Conservation (phyloP, 805 yeast genomes). For the Candida berthetii region DNA sequence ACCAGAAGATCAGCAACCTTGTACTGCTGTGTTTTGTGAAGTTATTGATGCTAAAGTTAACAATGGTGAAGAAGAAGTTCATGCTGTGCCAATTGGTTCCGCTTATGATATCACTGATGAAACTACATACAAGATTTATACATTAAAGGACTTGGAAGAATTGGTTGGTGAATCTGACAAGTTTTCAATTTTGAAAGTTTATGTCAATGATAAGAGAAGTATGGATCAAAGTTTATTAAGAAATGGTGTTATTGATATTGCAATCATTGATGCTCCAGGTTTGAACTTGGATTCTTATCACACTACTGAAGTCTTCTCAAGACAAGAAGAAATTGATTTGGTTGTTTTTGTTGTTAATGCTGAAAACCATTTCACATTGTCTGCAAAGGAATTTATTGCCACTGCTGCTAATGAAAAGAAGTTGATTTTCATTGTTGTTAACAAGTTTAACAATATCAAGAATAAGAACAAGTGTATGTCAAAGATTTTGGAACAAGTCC, state of each 20-base stretch:
- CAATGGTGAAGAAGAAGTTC: conserved; percentile 79
- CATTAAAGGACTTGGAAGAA: conserved; percentile 51
- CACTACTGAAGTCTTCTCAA: conserved; percentile 89
- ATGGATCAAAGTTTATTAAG: conserved; percentile 64
- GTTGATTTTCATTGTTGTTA: conserved; percentile 89
- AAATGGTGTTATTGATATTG: conserved; percentile 89
- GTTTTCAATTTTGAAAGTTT: conserved; percentile 71
- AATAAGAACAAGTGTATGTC: conserved; percentile 76
- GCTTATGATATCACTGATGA: conserved; percentile 41
- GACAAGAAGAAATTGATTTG: conserved; percentile 95
- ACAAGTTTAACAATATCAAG: conserved; percentile 80
- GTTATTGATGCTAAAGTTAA: conserved; percentile 81
- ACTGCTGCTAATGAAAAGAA: conserved; percentile 89
- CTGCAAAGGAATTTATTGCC: conserved; percentile 90
- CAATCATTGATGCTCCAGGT: conserved; percentile 96
- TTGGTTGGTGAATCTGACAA: conserved; percentile 70
- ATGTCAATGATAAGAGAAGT: conserved; percentile 69
- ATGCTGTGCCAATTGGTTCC: conserved; percentile 66
- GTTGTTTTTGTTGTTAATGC: conserved; percentile 96
- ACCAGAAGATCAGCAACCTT: conserved; percentile 97
- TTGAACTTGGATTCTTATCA: conserved; percentile 88
- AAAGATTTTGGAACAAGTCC: conserved; percentile 79
- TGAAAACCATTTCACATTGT: conserved; percentile 89
- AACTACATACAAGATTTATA: conserved; percentile 53
- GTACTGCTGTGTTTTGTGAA: conserved; percentile 94